Percentiles rank a stretch among this genome's conserved stretches.
These are phyloP conservation scores for Candida nitratophila DNA, from an alignment of 805 yeast species.

Conservation along the genomic window DNA sequence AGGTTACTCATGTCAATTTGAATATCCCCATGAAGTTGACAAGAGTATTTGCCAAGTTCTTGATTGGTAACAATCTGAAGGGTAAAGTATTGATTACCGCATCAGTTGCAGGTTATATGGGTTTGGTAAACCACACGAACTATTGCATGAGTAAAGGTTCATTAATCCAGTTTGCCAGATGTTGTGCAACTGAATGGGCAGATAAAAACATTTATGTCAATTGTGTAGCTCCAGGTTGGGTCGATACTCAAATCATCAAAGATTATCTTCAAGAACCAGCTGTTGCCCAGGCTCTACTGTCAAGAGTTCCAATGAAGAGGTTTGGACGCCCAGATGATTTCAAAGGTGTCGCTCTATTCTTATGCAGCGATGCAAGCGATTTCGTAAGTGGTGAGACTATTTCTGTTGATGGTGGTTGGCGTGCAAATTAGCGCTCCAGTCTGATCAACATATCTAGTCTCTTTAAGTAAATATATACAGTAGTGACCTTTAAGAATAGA, in stretches of 20 bases:
- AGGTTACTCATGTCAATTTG: constrained; percentile 34
- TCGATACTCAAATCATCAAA: constrained; percentile 37
- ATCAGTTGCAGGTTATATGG: constrained; percentile 34
- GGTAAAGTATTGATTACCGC: constrained; percentile 39
- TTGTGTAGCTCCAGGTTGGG: constrained; percentile 44
- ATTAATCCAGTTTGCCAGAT: constrained; percentile 27
- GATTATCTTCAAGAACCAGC: constrained; percentile 19
- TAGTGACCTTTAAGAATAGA: too few species aligned
- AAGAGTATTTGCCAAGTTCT: constrained; percentile 29
- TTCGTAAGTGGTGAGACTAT: constrained; percentile 46
- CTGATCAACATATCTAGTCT: too few species aligned
- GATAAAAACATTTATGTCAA: constrained; percentile 37
- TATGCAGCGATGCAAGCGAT: constrained; percentile 43
- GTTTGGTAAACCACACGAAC: constrained; percentile 30
- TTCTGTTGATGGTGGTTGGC: constrained; percentile 51
- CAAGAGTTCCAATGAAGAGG: constrained; percentile 37
- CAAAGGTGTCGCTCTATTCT: constrained; percentile 34
- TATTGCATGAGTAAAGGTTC: constrained; percentile 39
- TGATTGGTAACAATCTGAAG: constrained; percentile 21
- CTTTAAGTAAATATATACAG: too few species aligned
- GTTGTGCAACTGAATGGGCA: constrained; percentile 39
- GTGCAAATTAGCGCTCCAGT: constrained; percentile 12
- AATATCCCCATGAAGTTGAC: constrained; percentile 30
- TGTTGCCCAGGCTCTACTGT: constrained; percentile 21
- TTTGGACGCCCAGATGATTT: constrained; percentile 45